These are phyloP conservation scores for Pichia sp. DNA, from an alignment of 1,139 yeast species.

Conservation along the genomic window DNA sequence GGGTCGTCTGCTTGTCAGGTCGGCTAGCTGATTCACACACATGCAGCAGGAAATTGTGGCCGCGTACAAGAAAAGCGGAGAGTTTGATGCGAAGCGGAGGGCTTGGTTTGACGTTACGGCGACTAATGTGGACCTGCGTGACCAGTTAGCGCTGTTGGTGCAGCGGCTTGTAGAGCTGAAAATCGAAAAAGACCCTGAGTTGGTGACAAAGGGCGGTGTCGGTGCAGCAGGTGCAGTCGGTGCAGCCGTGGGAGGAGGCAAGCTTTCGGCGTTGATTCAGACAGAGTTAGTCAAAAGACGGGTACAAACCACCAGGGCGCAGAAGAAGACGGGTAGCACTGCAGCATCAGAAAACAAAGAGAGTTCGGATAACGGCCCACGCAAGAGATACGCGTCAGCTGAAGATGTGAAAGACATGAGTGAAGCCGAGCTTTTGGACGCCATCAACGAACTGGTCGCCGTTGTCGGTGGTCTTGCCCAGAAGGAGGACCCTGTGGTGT, in stretches of 20 bases:
- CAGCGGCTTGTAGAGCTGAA: slow-evolving; percentile 41
- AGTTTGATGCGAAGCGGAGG: slow-evolving; percentile 42
- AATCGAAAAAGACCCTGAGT: slow-evolving; percentile 42
- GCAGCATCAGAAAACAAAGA: not conserved
- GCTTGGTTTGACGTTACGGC: slow-evolving; percentile 38
- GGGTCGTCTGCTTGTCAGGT: too few species aligned
- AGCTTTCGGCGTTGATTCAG: slow-evolving; percentile 44
- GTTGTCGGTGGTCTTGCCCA: not conserved
- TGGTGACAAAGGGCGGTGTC: slow-evolving; percentile 36
- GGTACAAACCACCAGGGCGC: not conserved
- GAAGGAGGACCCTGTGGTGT: not conserved
- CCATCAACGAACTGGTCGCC: slow-evolving; percentile 1
- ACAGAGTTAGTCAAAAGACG: slow-evolving; percentile 12
- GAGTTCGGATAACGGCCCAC: too few species aligned
- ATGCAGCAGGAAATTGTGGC: slow-evolving; percentile 30
- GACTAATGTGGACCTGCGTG: slow-evolving; percentile 20
- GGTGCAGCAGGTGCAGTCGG: too few species aligned
- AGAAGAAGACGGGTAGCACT: not conserved
- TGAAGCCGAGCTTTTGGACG: slow-evolving; percentile 3
- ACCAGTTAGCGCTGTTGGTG: slow-evolving; percentile 37
- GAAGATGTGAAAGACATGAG: not conserved
- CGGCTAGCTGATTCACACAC: too few species aligned
- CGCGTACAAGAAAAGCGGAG: slow-evolving; percentile 43
- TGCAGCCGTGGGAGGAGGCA: slow-evolving; percentile 40
- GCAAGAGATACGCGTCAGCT: not conserved